These are phyloP conservation scores for Gelatoporia subvermispora DNA, from an alignment of 768 basidiomycete genomes.

Conservation along the genomic window DNA sequence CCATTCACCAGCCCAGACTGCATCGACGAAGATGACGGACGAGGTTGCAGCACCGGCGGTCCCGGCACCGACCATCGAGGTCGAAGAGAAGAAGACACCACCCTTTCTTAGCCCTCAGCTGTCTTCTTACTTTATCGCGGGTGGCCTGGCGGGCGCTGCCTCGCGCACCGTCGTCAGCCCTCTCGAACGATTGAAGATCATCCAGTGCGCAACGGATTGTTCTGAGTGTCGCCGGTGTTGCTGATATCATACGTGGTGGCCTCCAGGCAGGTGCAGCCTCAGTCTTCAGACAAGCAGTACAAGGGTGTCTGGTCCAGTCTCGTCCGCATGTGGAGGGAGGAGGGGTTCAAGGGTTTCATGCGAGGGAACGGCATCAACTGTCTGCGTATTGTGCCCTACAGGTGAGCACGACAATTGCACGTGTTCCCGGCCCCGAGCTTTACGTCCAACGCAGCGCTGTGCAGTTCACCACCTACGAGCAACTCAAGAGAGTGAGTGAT, in stretches of 20 bases:
- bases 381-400: conserved; percentile 88
- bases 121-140: conserved; percentile 49
- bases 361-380: conserved; percentile 91
- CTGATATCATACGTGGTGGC: not conserved
- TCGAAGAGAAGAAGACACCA: not conserved
- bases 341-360: conserved; percentile 92
- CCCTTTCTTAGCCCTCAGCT: conserved; percentile 30
- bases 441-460: conserved; percentile 51
- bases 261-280: conserved; percentile 84
- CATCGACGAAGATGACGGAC: conserved; percentile 11
- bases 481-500: conserved; percentile 71
- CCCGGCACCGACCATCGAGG: not conserved
- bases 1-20: conserved; percentile 7
- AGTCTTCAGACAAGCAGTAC: conserved; percentile 58
- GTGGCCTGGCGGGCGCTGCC: conserved; percentile 54
- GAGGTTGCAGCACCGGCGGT: conserved; percentile 1
- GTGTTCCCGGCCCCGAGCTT: not conserved
- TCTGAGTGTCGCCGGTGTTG: not conserved
- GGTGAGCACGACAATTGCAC: conserved; percentile 10
- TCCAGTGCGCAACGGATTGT: conserved; percentile 59
- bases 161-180: conserved; percentile 92
- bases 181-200: conserved; percentile 91
- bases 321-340: conserved; percentile 87
- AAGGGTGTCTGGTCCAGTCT: conserved; percentile 82
- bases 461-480: conserved; percentile 86